These are phyloP conservation scores for Straminergon stramineum DNA, from an alignment of 225 moss, liverwort and hornwort genomes.

Conservation along the genomic window DNA sequence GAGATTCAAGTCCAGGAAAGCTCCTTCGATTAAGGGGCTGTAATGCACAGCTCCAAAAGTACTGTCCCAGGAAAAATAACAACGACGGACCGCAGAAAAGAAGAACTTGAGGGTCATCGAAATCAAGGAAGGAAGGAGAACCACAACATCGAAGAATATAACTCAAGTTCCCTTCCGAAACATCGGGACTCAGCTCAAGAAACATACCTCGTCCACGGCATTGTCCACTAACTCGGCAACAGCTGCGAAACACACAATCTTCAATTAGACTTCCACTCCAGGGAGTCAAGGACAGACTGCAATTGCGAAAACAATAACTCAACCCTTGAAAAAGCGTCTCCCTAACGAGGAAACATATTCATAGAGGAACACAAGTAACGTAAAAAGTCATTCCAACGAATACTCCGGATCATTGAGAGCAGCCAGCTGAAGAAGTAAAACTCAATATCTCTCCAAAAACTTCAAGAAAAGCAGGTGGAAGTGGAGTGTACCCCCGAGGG, in stretches of 20 bases:
- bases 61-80: background rate
- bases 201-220: slow-evolving; percentile 64
- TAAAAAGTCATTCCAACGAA: background rate
- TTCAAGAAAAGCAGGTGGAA: background rate
- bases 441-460: background rate
- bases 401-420: background rate
- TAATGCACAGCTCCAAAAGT: background rate
- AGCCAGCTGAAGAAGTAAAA: background rate
- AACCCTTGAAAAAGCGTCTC: background rate
- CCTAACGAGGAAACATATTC: slow-evolving; percentile 9
- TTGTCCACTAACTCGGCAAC: slow-evolving; percentile 81
- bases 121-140: background rate
- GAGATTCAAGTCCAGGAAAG: background rate
- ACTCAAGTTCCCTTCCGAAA: background rate
- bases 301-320: background rate
- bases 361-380: background rate
- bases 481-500: slow-evolving; percentile 48
- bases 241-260: slow-evolving; percentile 23
- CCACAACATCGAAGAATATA: background rate
- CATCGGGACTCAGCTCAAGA: background rate
- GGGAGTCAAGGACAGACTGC: background rate
- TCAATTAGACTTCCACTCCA: background rate
- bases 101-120: background rate
- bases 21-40: background rate
- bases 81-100: background rate